These are phyloP conservation scores for Boletus subcaerulescens DNA, from an alignment of 768 basidiomycete genomes.

Conservation along the genomic window DNA sequence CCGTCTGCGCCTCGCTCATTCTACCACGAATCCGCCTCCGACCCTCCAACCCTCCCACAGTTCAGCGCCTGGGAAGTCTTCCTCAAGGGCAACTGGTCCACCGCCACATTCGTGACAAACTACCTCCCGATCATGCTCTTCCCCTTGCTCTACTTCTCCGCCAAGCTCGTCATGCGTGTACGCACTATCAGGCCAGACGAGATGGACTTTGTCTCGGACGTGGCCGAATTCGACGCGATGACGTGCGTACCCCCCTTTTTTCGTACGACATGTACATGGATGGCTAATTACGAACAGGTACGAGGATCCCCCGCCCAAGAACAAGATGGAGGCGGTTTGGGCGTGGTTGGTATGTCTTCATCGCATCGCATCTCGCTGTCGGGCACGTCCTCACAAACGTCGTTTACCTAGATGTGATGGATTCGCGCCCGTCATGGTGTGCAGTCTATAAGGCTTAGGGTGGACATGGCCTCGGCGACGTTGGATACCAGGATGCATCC, in stretches of 20 bases:
- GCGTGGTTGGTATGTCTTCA: conserved; percentile 24
- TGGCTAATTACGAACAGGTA: conserved; percentile 9
- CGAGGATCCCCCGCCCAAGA: conserved; percentile 30
- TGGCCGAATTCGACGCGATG: conserved; percentile 31
- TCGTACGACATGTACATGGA: no score
- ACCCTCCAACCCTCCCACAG: conserved; percentile 9
- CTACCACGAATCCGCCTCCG: no score
- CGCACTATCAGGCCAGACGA: conserved; percentile 7
- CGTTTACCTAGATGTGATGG: no score
- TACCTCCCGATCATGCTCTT: conserved; percentile 45
- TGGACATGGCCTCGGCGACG: no score
- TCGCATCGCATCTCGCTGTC: no score
- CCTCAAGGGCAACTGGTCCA: conserved; percentile 37
- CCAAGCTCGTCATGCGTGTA: conserved; percentile 20
- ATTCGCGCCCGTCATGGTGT: no score
- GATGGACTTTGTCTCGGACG: conserved; percentile 28
- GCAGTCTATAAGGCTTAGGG: no score
- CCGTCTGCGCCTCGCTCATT: not conserved
- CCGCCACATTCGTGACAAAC: conserved; percentile 40
- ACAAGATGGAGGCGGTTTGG: conserved; percentile 28
- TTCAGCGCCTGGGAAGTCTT: conserved; percentile 44
- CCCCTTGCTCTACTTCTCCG: conserved; percentile 43
- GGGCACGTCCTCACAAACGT: no score
- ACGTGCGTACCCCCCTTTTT: conserved; percentile 17
- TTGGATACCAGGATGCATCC: no score